Percentiles rank a stretch among this genome's conserved stretches.
Evolutionary conservation across 768 basidiomycete species (phyloP).

Genomic region (Punctularia strigosozonata): DNA sequence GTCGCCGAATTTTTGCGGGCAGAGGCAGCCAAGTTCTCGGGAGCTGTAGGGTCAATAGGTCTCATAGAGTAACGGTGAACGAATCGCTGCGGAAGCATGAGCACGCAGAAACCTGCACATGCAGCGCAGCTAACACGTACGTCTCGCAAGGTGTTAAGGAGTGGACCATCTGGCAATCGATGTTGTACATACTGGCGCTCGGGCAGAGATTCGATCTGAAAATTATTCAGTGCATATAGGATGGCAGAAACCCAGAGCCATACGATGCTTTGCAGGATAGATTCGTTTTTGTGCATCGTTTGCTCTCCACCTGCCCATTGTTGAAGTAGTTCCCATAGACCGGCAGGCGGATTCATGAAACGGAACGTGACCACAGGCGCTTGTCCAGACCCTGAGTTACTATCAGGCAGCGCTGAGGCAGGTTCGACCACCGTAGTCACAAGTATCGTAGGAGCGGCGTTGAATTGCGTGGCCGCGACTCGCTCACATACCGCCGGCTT

Average conservation of each 20-base stretch:
- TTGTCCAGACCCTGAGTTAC: slow-evolving; percentile 3
- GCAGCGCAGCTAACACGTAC: slow-evolving; percentile 27
- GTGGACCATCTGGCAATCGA: slow-evolving; percentile 42
- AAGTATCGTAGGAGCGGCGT: slow-evolving; percentile 15
- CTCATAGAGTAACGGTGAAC: slow-evolving; percentile 41
- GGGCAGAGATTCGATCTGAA: slow-evolving; percentile 23
- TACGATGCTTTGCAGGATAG: slow-evolving; percentile 36
- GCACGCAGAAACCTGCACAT: background rate
- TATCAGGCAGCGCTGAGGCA: slow-evolving; percentile 11
- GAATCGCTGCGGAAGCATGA: background rate
- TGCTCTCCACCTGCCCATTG: slow-evolving; percentile 52
- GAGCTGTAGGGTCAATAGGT: slow-evolving; percentile 48
- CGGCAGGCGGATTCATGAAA: slow-evolving; percentile 33
- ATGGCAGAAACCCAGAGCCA: slow-evolving; percentile 7
- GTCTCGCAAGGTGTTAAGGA: too few species aligned
- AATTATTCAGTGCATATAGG: slow-evolving; percentile 1
- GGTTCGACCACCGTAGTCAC: slow-evolving; percentile 38
- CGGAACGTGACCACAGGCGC: slow-evolving; percentile 29
- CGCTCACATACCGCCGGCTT: slow-evolving; percentile 41
- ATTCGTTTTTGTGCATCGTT: slow-evolving; percentile 36
- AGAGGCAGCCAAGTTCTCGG: too few species aligned
- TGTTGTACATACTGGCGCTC: slow-evolving; percentile 45
- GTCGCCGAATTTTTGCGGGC: too few species aligned
- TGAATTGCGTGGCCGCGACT: slow-evolving; percentile 7
- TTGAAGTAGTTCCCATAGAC: slow-evolving; percentile 45